These are phyloP conservation scores for Xerocomus brunneocitrinus DNA, from an alignment of 768 basidiomycete genomes.

Conservation along the genomic window DNA sequence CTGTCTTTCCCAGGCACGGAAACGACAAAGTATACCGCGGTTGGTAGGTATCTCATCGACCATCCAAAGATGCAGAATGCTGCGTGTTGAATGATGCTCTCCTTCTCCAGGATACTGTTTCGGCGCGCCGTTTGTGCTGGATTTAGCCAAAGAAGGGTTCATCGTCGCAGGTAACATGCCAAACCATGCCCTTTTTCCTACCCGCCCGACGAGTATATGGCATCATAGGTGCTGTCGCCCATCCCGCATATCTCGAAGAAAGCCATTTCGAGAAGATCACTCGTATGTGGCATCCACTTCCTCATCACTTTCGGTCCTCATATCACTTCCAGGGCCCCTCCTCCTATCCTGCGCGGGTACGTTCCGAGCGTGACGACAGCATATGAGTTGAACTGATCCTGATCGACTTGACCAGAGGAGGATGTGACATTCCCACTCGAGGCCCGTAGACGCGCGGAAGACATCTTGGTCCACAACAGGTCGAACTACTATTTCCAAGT, in stretches of 20 bases:
- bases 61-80: background rate
- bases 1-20: constrained; percentile 15
- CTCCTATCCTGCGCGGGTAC: constrained; percentile 8
- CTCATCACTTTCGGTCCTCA: background rate
- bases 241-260: constrained; percentile 49
- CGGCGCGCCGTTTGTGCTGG: constrained; percentile 46
- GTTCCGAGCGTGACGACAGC: too few species aligned
- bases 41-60: constrained; percentile 31
- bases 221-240: constrained; percentile 42
- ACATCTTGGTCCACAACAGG: constrained; percentile 44
- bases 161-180: constrained; percentile 40
- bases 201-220: background rate
- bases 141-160: constrained; percentile 39
- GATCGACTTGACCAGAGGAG: constrained; percentile 32
- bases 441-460: constrained; percentile 50
- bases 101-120: constrained; percentile 45
- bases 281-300: constrained; percentile 30
- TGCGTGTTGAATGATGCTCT: constrained; percentile 10
- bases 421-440: constrained; percentile 48
- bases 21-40: constrained; percentile 39
- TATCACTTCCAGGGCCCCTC: constrained; percentile 15
- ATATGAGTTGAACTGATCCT: background rate
- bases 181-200: background rate
- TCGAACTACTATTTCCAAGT: constrained; percentile 51
- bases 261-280: constrained; percentile 45